Evolutionary conservation across 2,329 filamentous ascomycete species (phyloP).

Genomic region (Rutstroemia sp.): DNA sequence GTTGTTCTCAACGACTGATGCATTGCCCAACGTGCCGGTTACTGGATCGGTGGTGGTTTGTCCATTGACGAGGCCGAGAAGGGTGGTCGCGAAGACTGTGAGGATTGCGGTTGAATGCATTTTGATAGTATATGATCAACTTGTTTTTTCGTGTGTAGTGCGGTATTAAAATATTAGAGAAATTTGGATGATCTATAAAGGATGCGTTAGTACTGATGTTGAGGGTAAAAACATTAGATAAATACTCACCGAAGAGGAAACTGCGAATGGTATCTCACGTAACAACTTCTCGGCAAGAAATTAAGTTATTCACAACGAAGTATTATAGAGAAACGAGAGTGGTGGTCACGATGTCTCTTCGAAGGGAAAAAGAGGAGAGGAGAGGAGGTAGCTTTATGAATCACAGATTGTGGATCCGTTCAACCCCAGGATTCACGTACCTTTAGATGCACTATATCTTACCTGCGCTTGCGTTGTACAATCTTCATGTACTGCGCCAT

Average conservation of each 20-base stretch:
- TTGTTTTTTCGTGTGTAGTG: too few species aligned
- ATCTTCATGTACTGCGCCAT: not conserved
- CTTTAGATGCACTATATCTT: too few species aligned
- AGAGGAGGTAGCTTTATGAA: not conserved
- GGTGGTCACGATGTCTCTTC: not conserved
- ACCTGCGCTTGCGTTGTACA: not conserved
- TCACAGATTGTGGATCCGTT: not conserved
- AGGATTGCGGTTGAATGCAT: slow-evolving; percentile 5
- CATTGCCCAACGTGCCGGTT: slow-evolving; percentile 37
- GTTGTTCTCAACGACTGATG: slow-evolving; percentile 47
- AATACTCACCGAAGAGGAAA: not conserved
- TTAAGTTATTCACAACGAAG: not conserved
- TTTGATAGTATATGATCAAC: not conserved
- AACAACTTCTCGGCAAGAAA: not conserved
- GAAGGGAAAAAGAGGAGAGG: not conserved
- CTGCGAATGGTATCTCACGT: not conserved
- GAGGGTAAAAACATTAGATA: not conserved
- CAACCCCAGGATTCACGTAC: slow-evolving; percentile 2
- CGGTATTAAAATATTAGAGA: not conserved
- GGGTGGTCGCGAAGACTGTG: not conserved
- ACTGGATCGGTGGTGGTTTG: slow-evolving; percentile 18
- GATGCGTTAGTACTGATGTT: not conserved
- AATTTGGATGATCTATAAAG: not conserved
- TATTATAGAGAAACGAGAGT: not conserved
- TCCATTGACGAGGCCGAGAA: slow-evolving; percentile 13